Evolutionary conservation across 2,329 filamentous ascomycete species (phyloP).

Genomic region (Aspergillus glaucus): DNA sequence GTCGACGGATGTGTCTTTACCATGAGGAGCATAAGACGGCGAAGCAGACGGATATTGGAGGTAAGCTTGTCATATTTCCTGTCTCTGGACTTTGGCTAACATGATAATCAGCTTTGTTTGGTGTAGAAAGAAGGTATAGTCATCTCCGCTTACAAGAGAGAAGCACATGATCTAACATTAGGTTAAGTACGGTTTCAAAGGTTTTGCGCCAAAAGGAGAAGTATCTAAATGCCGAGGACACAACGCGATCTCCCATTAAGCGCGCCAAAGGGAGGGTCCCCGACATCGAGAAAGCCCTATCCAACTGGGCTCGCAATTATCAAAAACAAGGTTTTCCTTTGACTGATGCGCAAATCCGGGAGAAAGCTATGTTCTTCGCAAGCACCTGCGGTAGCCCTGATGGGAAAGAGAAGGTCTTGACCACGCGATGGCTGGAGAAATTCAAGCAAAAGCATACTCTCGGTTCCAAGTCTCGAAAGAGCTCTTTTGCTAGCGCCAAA

Average conservation of each 20-base stretch:
- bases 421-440: slow-evolving; percentile 78
- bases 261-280: slow-evolving; percentile 77
- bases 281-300: slow-evolving; percentile 85
- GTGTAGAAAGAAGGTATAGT: slow-evolving; percentile 87
- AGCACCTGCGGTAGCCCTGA: slow-evolving; percentile 66
- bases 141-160: slow-evolving; percentile 1
- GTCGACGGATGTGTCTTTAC: slow-evolving; percentile 88
- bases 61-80: slow-evolving; percentile 42
- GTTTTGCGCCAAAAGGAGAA: slow-evolving; percentile 92
- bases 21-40: slow-evolving; percentile 82
- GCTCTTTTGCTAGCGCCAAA: slow-evolving; percentile 38
- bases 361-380: slow-evolving; percentile 77
- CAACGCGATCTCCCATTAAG: slow-evolving; percentile 71
- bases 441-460: slow-evolving; percentile 85
- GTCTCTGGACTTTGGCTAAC: slow-evolving; percentile 12
- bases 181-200: slow-evolving; percentile 88
- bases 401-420: slow-evolving; percentile 64
- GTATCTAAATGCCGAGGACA: slow-evolving; percentile 77
- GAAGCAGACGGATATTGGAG: slow-evolving; percentile 94
- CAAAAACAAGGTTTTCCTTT: slow-evolving; percentile 68
- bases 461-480: slow-evolving; percentile 50
- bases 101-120: slow-evolving; percentile 63
- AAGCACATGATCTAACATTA: slow-evolving; percentile 10
- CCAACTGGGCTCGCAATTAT: slow-evolving; percentile 79
- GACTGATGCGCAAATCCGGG: slow-evolving; percentile 73